Conservation (phyloP, 768 basidiomycete genomes). For the Arthromyces matolae region DNA sequence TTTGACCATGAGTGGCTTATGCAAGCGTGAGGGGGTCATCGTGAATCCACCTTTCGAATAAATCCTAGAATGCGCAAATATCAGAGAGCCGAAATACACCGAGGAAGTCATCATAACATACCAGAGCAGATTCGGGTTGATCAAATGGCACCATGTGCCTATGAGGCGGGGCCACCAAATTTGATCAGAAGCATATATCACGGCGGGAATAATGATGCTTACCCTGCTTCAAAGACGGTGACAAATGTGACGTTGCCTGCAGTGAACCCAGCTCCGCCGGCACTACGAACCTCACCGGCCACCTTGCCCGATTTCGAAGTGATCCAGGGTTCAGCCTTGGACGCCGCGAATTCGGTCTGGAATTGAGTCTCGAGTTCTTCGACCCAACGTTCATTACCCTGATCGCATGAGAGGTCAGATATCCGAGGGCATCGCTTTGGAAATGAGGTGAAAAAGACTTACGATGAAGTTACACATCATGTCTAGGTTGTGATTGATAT, state of each 20-base stretch:
- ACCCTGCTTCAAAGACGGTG: conserved; percentile 77
- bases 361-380: conserved; percentile 58
- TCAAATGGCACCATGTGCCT: conserved; percentile 92
- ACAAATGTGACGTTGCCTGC: conserved; percentile 89
- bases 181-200: background rate
- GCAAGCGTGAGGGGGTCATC: conserved; percentile 42
- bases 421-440: background rate
- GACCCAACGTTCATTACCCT: conserved; percentile 82
- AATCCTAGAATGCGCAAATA: conserved; percentile 37
- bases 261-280: conserved; percentile 57
- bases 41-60: conserved; percentile 56
- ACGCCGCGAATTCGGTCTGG: conserved; percentile 53
- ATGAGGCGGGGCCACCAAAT: conserved; percentile 8
- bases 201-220: conserved; percentile 22
- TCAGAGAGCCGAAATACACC: background rate
- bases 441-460: conserved; percentile 20
- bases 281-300: conserved; percentile 68
- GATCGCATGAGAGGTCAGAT: conserved; percentile 1
- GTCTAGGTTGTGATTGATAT: conserved; percentile 38
- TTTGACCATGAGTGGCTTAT: background rate
- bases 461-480: conserved; percentile 87
- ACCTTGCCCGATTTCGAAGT: conserved; percentile 46
- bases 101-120: conserved; percentile 29
- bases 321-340: conserved; percentile 53
- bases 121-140: conserved; percentile 83